Conservation (phyloP, 371 early-diverging fungal genomes). For the Gilbertella persicaria region DNA sequence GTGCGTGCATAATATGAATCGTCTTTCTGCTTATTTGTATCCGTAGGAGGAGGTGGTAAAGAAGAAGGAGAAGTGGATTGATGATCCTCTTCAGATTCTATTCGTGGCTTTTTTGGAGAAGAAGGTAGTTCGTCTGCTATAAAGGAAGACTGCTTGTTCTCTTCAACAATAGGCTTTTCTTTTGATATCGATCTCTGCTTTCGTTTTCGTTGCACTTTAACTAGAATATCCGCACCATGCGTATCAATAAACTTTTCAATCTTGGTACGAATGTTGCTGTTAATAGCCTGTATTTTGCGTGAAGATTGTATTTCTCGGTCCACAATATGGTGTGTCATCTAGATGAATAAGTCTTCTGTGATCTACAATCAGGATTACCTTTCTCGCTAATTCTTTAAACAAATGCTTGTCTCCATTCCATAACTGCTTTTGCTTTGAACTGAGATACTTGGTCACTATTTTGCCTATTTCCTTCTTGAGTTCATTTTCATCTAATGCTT, state of each 20-base stretch:
- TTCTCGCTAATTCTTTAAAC: conserved; percentile 43
- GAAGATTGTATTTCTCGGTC: conserved; percentile 35
- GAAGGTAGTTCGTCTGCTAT: not conserved
- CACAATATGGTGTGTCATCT: conserved; percentile 48
- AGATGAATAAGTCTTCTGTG: too few relatives aligned
- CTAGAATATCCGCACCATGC: conserved; percentile 25
- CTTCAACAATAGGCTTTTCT: not conserved
- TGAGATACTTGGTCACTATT: conserved; percentile 36
- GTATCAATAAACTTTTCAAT: conserved; percentile 42
- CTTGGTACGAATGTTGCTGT: conserved; percentile 27
- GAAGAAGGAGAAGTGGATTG: too few relatives aligned
- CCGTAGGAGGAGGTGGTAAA: too few relatives aligned
- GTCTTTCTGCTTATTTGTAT: too few relatives aligned
- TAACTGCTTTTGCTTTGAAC: conserved; percentile 28
- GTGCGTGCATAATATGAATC: too few relatives aligned
- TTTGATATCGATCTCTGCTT: conserved; percentile 3
- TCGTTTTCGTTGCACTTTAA: conserved; percentile 17
- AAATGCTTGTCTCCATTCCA: conserved; percentile 41
- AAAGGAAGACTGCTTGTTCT: not conserved
- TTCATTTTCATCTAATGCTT: conserved; percentile 24
- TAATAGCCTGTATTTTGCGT: conserved; percentile 30
- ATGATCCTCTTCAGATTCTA: too few relatives aligned
- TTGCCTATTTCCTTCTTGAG: conserved; percentile 40
- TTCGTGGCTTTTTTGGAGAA: not conserved
- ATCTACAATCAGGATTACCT: conserved; percentile 29